Percentiles rank a stretch among this genome's conserved stretches.
Conservation (phyloP, 2,329 filamentous ascomycete species). For the Fusarium decemcellulare region DNA sequence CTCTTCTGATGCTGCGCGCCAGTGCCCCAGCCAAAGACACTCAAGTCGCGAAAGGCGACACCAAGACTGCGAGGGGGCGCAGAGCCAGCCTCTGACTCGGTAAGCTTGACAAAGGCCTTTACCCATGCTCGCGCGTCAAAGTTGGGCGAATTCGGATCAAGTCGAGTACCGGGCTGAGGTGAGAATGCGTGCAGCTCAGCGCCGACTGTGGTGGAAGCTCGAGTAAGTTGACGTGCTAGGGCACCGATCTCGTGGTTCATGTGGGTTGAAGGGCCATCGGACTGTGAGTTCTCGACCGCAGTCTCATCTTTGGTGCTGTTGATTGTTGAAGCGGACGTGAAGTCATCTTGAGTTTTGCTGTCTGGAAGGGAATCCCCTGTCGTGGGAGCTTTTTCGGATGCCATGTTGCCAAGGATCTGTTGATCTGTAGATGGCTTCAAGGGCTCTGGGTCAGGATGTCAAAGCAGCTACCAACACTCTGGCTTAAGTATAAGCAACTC, state of each 20-base stretch:
- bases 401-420: neutral
- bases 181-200: conserved; percentile 36
- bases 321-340: conserved; percentile 19
- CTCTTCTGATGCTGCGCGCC: conserved; percentile 45
- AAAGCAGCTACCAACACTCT: neutral
- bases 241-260: conserved; percentile 20
- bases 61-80: conserved; percentile 44
- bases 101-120: conserved; percentile 44
- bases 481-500: neutral
- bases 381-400: neutral
- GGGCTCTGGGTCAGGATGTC: neutral
- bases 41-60: conserved; percentile 46
- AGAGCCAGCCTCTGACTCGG: conserved; percentile 43
- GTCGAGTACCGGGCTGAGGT: conserved; percentile 33
- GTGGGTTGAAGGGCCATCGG: neutral
- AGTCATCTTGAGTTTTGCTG: neutral
- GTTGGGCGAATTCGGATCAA: conserved; percentile 45
- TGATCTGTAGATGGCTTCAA: neutral
- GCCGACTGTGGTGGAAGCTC: conserved; percentile 28
- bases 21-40: conserved; percentile 46
- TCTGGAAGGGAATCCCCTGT: conserved; percentile 1
- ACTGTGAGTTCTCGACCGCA: neutral
- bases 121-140: conserved; percentile 48
- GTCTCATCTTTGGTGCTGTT: conserved; percentile 7
- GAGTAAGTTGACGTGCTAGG: conserved; percentile 31